A percentile compares a stretch with the other conserved stretches of the same genome.
These are phyloP conservation scores for Pseudogymnoascus sp. DNA, from an alignment of 2,329 filamentous ascomycete species.

Conservation along the genomic window DNA sequence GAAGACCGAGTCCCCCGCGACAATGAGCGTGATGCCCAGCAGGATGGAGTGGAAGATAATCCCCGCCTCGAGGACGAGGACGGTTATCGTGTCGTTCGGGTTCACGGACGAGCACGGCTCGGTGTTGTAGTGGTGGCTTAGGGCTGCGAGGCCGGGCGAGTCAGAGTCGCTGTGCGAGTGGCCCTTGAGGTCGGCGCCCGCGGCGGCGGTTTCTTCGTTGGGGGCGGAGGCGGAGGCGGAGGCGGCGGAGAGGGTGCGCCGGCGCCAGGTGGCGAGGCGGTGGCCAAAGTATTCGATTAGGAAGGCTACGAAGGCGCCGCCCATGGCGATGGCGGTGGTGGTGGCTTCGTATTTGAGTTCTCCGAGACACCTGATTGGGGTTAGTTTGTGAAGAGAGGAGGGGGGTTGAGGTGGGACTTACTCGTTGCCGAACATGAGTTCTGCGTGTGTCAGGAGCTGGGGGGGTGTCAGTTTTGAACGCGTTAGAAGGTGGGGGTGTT, in stretches of 20 bases:
- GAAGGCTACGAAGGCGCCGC: constrained; percentile 65
- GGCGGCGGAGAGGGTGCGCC: neutral
- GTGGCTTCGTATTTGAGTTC: constrained; percentile 59
- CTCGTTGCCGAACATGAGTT: constrained; percentile 62
- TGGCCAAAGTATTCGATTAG: constrained; percentile 60
- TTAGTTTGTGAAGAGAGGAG: neutral
- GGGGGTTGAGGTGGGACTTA: neutral
- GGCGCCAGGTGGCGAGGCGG: constrained; percentile 40
- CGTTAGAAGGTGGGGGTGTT: neutral
- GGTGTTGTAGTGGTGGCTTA: constrained; percentile 1
- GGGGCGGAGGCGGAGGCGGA: neutral
- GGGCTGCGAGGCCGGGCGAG: neutral
- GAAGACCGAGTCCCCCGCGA: constrained; percentile 48
- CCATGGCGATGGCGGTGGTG: constrained; percentile 63
- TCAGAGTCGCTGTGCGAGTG: neutral
- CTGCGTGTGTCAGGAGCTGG: constrained; percentile 65
- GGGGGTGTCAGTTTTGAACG: neutral
- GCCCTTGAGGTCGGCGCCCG: neutral
- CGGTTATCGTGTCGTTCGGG: constrained; percentile 43
- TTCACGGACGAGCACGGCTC: neutral
- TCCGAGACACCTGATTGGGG: constrained; percentile 45
- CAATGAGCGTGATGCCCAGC: constrained; percentile 56
- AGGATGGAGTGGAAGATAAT: constrained; percentile 68
- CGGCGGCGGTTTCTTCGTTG: neutral
- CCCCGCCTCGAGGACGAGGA: constrained; percentile 63